phyloP scores from a whole-genome alignment of 139 green algal species.

The Eudorina sp. region DNA sequence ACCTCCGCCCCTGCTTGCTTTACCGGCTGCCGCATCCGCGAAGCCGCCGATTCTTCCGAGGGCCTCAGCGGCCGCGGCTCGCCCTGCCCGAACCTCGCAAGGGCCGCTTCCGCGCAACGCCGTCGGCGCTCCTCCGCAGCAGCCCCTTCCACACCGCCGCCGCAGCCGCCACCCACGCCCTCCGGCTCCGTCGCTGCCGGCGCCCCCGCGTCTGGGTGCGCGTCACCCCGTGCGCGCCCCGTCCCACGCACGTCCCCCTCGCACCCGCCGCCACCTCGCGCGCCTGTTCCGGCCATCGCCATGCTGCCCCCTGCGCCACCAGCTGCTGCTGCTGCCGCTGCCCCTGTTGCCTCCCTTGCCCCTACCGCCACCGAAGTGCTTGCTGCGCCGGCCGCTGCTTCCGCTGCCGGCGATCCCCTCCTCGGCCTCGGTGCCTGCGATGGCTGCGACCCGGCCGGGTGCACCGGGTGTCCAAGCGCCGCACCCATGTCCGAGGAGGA shows the following conservation, averaged over 20 bases:
- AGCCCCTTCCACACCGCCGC: not conserved
- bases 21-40: no score
- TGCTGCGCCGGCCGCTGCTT: no score
- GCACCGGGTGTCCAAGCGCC: no score
- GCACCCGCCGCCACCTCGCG: not conserved
- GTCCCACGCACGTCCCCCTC: not conserved
- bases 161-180: no score
- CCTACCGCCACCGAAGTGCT: no score
- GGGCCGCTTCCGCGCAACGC: slow-evolving; percentile 29
- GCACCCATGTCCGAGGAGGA: no score
- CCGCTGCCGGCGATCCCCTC: no score
- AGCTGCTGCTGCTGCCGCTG: not conserved
- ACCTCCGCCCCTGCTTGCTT: no score
- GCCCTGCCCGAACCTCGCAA: not conserved
- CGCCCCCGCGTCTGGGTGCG: not conserved
- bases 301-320: not conserved
- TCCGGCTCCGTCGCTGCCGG: not conserved
- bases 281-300: not conserved
- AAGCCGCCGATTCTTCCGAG: no score
- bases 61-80: not conserved
- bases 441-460: no score
- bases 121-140: slow-evolving; percentile 5
- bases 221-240: no score
- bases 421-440: no score
- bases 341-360: not conserved